Conservation (phyloP, 2,329 filamentous ascomycete genomes). For the Colletotrichum orbiculare region DNA sequence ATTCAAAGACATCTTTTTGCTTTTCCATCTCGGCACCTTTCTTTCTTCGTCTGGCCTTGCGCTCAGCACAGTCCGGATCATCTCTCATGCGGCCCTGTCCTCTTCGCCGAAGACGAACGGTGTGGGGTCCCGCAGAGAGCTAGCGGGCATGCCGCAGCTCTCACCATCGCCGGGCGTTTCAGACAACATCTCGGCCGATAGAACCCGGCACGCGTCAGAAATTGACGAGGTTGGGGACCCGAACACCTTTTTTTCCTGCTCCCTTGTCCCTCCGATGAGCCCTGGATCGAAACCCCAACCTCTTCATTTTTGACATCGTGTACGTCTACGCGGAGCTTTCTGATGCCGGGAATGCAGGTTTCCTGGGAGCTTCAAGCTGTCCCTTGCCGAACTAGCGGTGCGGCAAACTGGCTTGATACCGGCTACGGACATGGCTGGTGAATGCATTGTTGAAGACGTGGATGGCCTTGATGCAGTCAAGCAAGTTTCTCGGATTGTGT, state of each 20-base stretch:
- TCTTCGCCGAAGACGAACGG: constrained; percentile 8
- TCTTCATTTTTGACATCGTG: constrained; percentile 4
- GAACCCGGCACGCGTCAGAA: background rate
- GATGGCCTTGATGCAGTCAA: background rate
- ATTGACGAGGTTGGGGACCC: constrained; percentile 27
- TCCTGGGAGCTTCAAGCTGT: background rate
- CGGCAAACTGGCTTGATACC: constrained; percentile 12
- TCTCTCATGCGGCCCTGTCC: background rate
- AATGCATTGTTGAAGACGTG: constrained; percentile 5
- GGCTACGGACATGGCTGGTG: background rate
- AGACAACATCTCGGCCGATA: constrained; percentile 30
- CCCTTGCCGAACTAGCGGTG: constrained; percentile 7
- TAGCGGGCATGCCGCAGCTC: constrained; percentile 22
- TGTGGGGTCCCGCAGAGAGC: constrained; percentile 12
- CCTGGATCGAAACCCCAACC: constrained; percentile 1
- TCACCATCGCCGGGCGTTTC: constrained; percentile 30
- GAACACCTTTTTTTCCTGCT: background rate
- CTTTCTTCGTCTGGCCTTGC: constrained; percentile 2
- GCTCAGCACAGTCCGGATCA: constrained; percentile 13
- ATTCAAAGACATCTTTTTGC: background rate
- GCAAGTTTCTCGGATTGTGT: background rate
- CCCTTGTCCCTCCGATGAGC: background rate
- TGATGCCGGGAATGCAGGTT: background rate
- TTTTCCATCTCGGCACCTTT: background rate
- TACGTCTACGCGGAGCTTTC: background rate